Evolutionary conservation across 768 basidiomycete genomes (phyloP), one percentile per base, ranked within the genome.

Genomic region (Termitomyces sp.): DNA sequence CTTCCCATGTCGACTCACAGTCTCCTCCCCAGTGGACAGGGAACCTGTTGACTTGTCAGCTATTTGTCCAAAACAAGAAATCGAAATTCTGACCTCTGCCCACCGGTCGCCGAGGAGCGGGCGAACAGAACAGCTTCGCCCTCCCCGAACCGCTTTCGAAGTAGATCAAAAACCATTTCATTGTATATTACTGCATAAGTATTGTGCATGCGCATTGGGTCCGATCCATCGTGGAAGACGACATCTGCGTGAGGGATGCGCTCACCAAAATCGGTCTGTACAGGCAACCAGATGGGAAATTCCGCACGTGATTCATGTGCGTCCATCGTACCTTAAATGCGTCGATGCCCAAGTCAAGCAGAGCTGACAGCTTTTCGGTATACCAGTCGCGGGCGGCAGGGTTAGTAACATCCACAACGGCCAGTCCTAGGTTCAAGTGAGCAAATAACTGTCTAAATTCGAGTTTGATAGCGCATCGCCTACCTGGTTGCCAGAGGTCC

Each of bases 1-100:
- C 88, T 66, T 87, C 85, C 71, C 80, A 89, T 1, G 86, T 86
- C 5, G 84, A 85, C 64, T 88, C 86, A 68, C 86, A 88, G 59
- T 90, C 87, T 2, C 88, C 87, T 48, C 85, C 84, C 85, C 85
- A 86, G 64, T 87, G 84, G 63, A 72, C 67, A 16, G 73, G 70
- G 63, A 73, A 76, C 28, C 75, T 77, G 51, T 11, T 39, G 10
- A 21, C 16, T 34, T 25, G 25, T 45, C 42, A 53, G 52, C 14
- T 14, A 50, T 30, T 39, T 28, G 54, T 54, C 17, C 1, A 55
- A 23, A 44, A 44, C 27, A 17, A 27, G 30, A 52, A 23, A 27
- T 52, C 47, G 34, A 30, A 19, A 40, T 27, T 28, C 59, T 61
- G 63, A 80, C 78, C 84, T 72, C 71, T 91, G 88, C 3, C 88